Percentiles rank a stretch among this genome's conserved stretches.
These are phyloP conservation scores for Schizophyllum amplum DNA, from an alignment of 1,284 basidiomycete species.

Conservation along the genomic window DNA sequence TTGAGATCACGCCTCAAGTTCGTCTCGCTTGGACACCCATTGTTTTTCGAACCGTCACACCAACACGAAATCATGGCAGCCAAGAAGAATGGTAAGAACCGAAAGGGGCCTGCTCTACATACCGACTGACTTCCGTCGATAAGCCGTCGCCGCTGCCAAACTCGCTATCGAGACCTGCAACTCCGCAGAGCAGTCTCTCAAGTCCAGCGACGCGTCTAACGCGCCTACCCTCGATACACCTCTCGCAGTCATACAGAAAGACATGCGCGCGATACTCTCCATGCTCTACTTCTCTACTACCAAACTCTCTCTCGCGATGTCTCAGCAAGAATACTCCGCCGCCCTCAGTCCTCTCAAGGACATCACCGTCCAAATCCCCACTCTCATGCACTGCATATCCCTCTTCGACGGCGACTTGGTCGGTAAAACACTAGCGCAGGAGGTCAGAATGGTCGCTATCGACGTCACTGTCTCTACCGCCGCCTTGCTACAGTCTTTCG, in stretches of 20 bases:
- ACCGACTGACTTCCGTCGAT: background rate
- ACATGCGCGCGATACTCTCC: slow-evolving; percentile 52
- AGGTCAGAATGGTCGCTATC: slow-evolving; percentile 32
- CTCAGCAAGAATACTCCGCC: slow-evolving; percentile 47
- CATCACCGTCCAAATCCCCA: slow-evolving; percentile 42
- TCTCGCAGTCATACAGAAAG: slow-evolving; percentile 38
- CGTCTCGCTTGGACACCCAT: background rate
- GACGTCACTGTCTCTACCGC: slow-evolving; percentile 41
- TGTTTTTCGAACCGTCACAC: background rate
- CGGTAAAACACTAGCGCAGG: slow-evolving; percentile 46
- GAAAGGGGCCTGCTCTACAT: background rate
- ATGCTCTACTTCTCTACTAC: slow-evolving; percentile 53
- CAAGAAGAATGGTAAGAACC: background rate
- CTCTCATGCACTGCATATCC: slow-evolving; percentile 49
- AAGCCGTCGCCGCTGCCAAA: background rate
- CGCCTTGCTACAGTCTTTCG: slow-evolving; percentile 33
- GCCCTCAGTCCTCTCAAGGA: slow-evolving; percentile 50
- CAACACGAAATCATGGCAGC: background rate
- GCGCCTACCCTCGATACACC: slow-evolving; percentile 17
- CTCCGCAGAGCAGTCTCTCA: slow-evolving; percentile 26
- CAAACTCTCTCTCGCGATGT: slow-evolving; percentile 55
- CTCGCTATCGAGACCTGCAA: slow-evolving; percentile 32
- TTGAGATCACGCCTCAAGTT: background rate
- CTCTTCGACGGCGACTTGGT: slow-evolving; percentile 39
- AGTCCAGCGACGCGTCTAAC: slow-evolving; percentile 10